These are phyloP conservation scores for Chytriomyces sp. DNA, from an alignment of 192 early-diverging fungal genomes.

Conservation along the genomic window DNA sequence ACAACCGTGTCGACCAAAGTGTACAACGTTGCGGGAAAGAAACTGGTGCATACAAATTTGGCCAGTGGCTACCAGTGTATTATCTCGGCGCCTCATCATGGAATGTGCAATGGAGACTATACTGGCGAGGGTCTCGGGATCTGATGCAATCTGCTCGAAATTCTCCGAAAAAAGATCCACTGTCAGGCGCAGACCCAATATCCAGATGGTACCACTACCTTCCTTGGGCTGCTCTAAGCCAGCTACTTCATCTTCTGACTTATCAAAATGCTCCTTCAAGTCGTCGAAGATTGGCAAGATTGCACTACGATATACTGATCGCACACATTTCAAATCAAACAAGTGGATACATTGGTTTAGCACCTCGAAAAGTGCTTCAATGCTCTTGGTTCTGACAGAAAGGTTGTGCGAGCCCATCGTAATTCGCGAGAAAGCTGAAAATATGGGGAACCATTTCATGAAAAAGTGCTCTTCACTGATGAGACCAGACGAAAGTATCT, in stretches of 20 bases:
- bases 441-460: slow-evolving; percentile 61
- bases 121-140: slow-evolving; percentile 33
- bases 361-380: slow-evolving; percentile 56
- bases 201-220: slow-evolving; percentile 48
- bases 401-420: slow-evolving; percentile 48
- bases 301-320: slow-evolving; percentile 48
- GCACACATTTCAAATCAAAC: slow-evolving; percentile 55
- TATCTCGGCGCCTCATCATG: slow-evolving; percentile 49
- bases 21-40: slow-evolving; percentile 39
- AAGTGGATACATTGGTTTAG: slow-evolving; percentile 39
- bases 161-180: slow-evolving; percentile 45
- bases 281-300: slow-evolving; percentile 61
- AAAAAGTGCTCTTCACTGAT: slow-evolving; percentile 60
- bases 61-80: slow-evolving; percentile 57
- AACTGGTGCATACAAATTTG: slow-evolving; percentile 58
- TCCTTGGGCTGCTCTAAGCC: slow-evolving; percentile 26
- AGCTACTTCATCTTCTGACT: background rate
- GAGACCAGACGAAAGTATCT: slow-evolving; percentile 41
- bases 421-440: slow-evolving; percentile 55
- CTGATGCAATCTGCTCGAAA: slow-evolving; percentile 36
- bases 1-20: slow-evolving; percentile 24
- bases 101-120: slow-evolving; percentile 44
- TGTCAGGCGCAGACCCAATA: slow-evolving; percentile 49
- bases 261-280: slow-evolving; percentile 40
- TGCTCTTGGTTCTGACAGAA: slow-evolving; percentile 42